Percentiles rank a stretch among this genome's conserved stretches.
Evolutionary conservation across 345 rosid species (phyloP).

Genomic region (Melastoma malabathricum): DNA sequence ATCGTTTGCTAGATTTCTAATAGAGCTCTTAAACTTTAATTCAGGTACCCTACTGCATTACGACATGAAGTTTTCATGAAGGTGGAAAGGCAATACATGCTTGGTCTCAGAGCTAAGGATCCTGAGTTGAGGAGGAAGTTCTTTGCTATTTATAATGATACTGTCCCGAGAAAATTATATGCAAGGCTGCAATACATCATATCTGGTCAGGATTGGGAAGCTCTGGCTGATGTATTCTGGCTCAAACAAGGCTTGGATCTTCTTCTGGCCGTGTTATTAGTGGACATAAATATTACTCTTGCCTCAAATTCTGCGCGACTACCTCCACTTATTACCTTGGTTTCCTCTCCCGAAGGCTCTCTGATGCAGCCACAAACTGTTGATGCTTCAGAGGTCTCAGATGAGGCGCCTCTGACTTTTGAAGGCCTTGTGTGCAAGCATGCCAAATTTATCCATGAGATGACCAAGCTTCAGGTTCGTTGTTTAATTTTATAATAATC

Average conservation of each 20-base stretch:
- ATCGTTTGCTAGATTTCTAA: conserved; percentile 1
- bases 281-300: conserved; percentile 77
- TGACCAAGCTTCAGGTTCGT: conserved; percentile 85
- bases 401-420: conserved; percentile 66
- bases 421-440: conserved; percentile 77
- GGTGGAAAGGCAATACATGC: conserved; percentile 97
- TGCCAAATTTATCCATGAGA: conserved; percentile 68
- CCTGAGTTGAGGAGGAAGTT: conserved; percentile 84
- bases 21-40: conserved; percentile 15
- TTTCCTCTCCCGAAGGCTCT: conserved; percentile 48
- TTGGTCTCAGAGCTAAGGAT: conserved; percentile 89
- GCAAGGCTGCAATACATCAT: conserved; percentile 77
- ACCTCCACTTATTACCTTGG: conserved; percentile 40
- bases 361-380: conserved; percentile 38
- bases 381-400: conserved; percentile 52
- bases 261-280: conserved; percentile 77
- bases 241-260: conserved; percentile 99
- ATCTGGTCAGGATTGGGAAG: conserved; percentile 95
- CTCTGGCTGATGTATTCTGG: conserved; percentile 97
- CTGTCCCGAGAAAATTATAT: conserved; percentile 64
- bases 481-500: neutral
- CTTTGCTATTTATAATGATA: conserved; percentile 73
- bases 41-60: conserved; percentile 48
- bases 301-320: conserved; percentile 97
- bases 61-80: conserved; percentile 91